phyloP scores from a whole-genome alignment of 2,329 filamentous ascomycete species.

The Colletotrichum liaoningense region DNA sequence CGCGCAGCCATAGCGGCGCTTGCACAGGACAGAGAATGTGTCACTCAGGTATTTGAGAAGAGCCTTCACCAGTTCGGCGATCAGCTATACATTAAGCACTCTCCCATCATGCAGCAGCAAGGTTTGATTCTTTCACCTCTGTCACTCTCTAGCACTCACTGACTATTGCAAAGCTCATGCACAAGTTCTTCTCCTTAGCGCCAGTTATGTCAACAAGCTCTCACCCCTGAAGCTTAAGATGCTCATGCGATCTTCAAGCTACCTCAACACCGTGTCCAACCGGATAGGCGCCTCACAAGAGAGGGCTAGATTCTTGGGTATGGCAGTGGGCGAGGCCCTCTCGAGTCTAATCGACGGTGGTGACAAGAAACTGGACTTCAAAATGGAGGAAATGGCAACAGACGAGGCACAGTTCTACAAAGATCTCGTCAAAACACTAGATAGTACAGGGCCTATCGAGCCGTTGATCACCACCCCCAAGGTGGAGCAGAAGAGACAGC shows the following conservation, averaged over 20 bases:
- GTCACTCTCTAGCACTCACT: conserved; percentile 13
- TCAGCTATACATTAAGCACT: conserved; percentile 86
- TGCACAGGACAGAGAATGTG: conserved; percentile 59
- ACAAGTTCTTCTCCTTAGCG: conserved; percentile 81
- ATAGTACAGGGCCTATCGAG: conserved; percentile 70
- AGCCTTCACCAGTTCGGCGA: conserved; percentile 83
- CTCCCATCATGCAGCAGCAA: conserved; percentile 89
- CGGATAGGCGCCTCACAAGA: conserved; percentile 81
- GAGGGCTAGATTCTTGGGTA: conserved; percentile 84
- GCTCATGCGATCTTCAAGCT: conserved; percentile 77
- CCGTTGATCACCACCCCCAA: conserved; percentile 52
- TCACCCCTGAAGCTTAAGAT: conserved; percentile 75
- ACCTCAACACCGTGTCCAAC: conserved; percentile 86
- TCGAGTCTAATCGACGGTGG: conserved; percentile 73
- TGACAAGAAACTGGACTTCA: conserved; percentile 82
- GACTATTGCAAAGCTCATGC: conserved; percentile 72
- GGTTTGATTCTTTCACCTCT: conserved; percentile 59
- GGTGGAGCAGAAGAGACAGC: conserved; percentile 34
- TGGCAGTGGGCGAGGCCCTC: conserved; percentile 83
- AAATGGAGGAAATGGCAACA: conserved; percentile 80
- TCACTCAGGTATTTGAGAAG: conserved; percentile 73
- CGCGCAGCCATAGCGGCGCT: conserved; percentile 73
- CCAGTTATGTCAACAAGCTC: conserved; percentile 79
- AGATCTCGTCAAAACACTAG: conserved; percentile 69
- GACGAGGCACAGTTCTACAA: conserved; percentile 83